Percentiles rank a stretch among this genome's conserved stretches.
Evolutionary conservation across 2,329 filamentous ascomycete genomes (phyloP).

Genomic region (Scedosporium boydii): DNA sequence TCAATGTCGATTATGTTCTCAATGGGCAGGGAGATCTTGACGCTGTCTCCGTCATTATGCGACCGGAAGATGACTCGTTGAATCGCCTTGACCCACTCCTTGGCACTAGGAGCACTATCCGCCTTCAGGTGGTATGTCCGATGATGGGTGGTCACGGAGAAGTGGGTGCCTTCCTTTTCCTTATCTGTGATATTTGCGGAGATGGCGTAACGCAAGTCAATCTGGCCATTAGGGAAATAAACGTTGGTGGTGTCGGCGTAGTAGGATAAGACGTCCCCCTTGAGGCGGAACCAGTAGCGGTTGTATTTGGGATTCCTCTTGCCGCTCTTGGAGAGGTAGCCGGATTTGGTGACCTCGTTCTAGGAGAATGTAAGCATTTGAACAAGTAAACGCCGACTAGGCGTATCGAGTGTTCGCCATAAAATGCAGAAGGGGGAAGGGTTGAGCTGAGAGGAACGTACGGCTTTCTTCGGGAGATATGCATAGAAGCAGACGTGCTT

Average conservation of each 20-base stretch:
- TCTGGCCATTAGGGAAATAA: constrained; percentile 86
- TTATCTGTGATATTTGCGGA: constrained; percentile 72
- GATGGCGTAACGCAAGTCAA: constrained; percentile 86
- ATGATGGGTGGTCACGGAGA: constrained; percentile 73
- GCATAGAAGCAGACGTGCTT: constrained; percentile 96
- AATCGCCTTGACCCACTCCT: constrained; percentile 91
- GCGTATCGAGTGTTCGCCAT: too few species aligned
- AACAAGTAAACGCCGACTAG: too few species aligned
- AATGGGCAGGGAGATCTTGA: constrained; percentile 89
- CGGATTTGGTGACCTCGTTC: constrained; percentile 72
- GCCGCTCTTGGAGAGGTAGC: constrained; percentile 80
- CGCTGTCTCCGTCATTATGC: constrained; percentile 92
- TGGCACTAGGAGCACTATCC: constrained; percentile 78
- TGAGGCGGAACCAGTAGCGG: constrained; percentile 87
- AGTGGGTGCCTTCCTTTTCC: constrained; percentile 67
- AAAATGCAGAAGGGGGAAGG: not conserved
- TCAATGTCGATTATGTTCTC: constrained; percentile 87
- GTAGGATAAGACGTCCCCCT: constrained; percentile 86
- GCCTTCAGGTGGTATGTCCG: constrained; percentile 81
- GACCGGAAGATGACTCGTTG: constrained; percentile 93
- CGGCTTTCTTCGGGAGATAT: constrained; percentile 87
- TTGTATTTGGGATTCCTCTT: constrained; percentile 80
- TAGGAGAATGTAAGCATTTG: constrained; percentile 20
- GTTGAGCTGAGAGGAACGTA: constrained; percentile 29
- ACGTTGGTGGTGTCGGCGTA: constrained; percentile 74